Evolutionary conservation across 495 filamentous ascomycete genomes (phyloP), one percentile per base, ranked within the genome.

Genomic region (Pseudomonodictys pantanalensis): DNA sequence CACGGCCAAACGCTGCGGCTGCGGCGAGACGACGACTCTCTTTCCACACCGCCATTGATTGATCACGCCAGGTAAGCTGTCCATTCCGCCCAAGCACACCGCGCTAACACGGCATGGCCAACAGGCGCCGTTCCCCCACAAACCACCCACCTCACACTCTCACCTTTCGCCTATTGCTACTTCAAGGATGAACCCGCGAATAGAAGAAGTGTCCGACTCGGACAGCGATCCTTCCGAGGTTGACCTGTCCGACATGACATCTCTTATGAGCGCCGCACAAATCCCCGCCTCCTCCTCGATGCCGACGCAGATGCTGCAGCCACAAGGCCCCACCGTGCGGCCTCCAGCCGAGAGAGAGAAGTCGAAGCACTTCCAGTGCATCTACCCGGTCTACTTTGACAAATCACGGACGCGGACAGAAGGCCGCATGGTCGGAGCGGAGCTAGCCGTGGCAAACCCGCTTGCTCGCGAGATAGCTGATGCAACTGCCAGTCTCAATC

Each of bases 351-450:
- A 71, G 22, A 52, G 60, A 11, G 79, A 83, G 43, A 79, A 84
- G 63, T 92, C 60, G 86, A 87, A 86, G 64, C 71, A 83, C 70
- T 95, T 79, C 76, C 88, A 92, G 73, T 95, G 89, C 74, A 80
- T 98, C 22, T 98, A 97, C 77, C 92, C 93, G 0, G 66, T 97
- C 54, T 97, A 98, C 78, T 98, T 97, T 72, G 92, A 97, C 75
- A 78, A 76, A 54, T 76, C 76, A 4, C 86, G 92, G 39, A 80
- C 83, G 10, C 86, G 91, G 47, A 81, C 83, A 24, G 77, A 91
- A 56, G 93, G 93, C 26, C 83, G 93, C 3, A 83, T 91, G 55
- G 92, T 97, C 3, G 76, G 83, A 18, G 71, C 75, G 11, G 73
- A 82, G 52, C 77, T 87, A 2, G 92, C 91, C 0, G 89, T 97